Conservation (phyloP, 805 yeast species). For the Candida golubevii region DNA sequence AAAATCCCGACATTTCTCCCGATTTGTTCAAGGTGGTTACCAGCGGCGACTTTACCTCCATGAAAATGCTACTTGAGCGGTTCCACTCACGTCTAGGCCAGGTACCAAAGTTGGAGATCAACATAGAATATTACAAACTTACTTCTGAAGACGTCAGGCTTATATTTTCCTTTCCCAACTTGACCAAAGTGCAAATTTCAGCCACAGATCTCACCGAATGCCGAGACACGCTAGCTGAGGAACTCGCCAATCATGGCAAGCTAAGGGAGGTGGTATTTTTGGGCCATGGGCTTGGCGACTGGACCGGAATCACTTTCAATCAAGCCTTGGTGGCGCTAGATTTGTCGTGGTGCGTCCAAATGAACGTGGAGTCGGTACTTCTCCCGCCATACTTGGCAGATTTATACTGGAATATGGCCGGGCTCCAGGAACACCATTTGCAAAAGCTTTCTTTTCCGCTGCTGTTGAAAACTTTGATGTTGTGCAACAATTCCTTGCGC, state of each 20-base stretch:
- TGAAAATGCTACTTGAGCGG: slow-evolving; percentile 22
- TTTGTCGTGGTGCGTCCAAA: slow-evolving; percentile 31
- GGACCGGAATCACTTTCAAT: slow-evolving; percentile 29
- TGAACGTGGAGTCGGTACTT: slow-evolving; percentile 21
- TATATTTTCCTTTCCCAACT: slow-evolving; percentile 23
- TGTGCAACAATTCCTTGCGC: slow-evolving; percentile 26
- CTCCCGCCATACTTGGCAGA: slow-evolving; percentile 23
- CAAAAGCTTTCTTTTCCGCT: slow-evolving; percentile 17
- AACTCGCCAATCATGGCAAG: slow-evolving; percentile 9
- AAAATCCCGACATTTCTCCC: slow-evolving; percentile 29
- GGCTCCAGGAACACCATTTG: slow-evolving; percentile 15
- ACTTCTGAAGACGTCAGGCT: slow-evolving; percentile 18
- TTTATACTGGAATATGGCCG: slow-evolving; percentile 30
- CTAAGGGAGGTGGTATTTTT: slow-evolving; percentile 28
- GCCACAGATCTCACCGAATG: slow-evolving; percentile 18
- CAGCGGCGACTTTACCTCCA: slow-evolving; percentile 29
- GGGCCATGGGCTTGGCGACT: slow-evolving; percentile 29
- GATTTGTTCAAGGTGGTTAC: slow-evolving; percentile 23
- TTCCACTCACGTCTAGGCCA: slow-evolving; percentile 17
- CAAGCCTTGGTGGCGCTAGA: slow-evolving; percentile 25
- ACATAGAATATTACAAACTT: slow-evolving; percentile 25
- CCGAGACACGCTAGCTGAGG: not conserved
- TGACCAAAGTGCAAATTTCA: slow-evolving; percentile 29
- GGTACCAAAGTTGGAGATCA: slow-evolving; percentile 22
- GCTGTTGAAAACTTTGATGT: slow-evolving; percentile 28